Conservation (phyloP, 2,329 filamentous ascomycete genomes). For the Claviceps pazoutovae region DNA sequence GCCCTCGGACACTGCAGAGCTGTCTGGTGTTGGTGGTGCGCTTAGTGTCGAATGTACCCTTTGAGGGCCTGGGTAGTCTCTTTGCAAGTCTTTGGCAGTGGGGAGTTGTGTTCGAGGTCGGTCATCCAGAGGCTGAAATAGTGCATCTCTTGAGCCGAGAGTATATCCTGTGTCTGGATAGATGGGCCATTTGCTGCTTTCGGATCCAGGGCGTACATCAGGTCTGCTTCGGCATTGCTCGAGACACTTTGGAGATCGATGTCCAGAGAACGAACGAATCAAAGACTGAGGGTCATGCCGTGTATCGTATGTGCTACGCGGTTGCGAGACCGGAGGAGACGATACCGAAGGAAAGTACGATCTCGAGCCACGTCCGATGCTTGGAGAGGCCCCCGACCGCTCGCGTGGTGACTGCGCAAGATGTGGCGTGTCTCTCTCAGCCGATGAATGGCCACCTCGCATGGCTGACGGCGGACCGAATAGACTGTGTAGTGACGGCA, state of each 20-base stretch:
- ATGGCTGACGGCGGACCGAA: constrained; percentile 35
- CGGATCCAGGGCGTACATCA: constrained; percentile 23
- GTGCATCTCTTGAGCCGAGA: constrained; percentile 26
- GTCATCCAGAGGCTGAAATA: constrained; percentile 20
- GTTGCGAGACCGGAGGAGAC: constrained; percentile 26
- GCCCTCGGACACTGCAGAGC: constrained; percentile 25
- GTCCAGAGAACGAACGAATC: constrained; percentile 25
- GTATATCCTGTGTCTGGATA: constrained; percentile 31
- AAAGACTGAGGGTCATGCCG: constrained; percentile 27
- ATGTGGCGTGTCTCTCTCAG: constrained; percentile 30
- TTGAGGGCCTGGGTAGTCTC: constrained; percentile 15
- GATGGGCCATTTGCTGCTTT: constrained; percentile 23
- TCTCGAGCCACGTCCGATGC: constrained; percentile 23
- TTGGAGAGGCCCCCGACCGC: constrained; percentile 26
- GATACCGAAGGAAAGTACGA: constrained; percentile 33
- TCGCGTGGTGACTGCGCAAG: constrained; percentile 33
- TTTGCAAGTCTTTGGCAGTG: constrained; percentile 19
- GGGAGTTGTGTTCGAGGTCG: constrained; percentile 24
- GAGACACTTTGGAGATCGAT: constrained; percentile 30
- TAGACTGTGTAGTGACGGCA: constrained; percentile 43
- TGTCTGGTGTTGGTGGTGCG: constrained; percentile 16
- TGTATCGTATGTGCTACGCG: constrained; percentile 32
- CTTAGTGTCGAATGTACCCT: constrained; percentile 12
- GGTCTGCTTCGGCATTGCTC: constrained; percentile 23
- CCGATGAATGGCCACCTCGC: constrained; percentile 31